Evolutionary conservation across 2,329 filamentous ascomycete genomes (phyloP).

Genomic region (Pseudocercospora crystallina): DNA sequence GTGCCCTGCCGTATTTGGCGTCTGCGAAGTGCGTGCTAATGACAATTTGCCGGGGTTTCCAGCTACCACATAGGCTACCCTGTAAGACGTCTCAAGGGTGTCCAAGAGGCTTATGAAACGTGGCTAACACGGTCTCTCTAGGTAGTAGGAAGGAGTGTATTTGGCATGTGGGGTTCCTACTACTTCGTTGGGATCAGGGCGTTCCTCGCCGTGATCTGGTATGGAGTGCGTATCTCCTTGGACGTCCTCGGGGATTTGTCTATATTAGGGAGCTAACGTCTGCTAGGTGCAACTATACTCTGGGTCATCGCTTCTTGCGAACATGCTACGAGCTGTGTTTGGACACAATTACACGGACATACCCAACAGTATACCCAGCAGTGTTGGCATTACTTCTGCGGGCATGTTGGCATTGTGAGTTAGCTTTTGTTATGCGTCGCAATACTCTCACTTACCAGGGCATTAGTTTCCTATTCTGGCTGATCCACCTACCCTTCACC

Average conservation of each 20-base stretch:
- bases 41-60: neutral
- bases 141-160: slow-evolving; percentile 39
- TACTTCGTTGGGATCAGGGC: slow-evolving; percentile 45
- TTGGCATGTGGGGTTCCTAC: slow-evolving; percentile 46
- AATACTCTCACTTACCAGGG: slow-evolving; percentile 40
- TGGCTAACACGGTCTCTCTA: slow-evolving; percentile 24
- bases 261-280: no score
- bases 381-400: slow-evolving; percentile 35
- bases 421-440: slow-evolving; percentile 4
- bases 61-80: slow-evolving; percentile 24
- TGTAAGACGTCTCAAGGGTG: slow-evolving; percentile 9
- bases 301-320: slow-evolving; percentile 27
- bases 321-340: slow-evolving; percentile 37
- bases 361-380: slow-evolving; percentile 32
- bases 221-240: slow-evolving; percentile 47
- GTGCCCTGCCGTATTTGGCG: no score
- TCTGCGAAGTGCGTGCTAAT: no score
- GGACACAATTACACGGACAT: slow-evolving; percentile 39
- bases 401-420: slow-evolving; percentile 37
- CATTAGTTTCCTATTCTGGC: slow-evolving; percentile 31
- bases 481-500: slow-evolving; percentile 37
- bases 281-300: slow-evolving; percentile 21
- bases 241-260: slow-evolving; percentile 15
- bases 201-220: slow-evolving; percentile 44
- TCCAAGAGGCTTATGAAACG: neutral